Evolutionary conservation across 164 flowering plant species (phyloP), one percentile per base, ranked within the genome.

Genomic region (Magnolia kwangsiensis): DNA sequence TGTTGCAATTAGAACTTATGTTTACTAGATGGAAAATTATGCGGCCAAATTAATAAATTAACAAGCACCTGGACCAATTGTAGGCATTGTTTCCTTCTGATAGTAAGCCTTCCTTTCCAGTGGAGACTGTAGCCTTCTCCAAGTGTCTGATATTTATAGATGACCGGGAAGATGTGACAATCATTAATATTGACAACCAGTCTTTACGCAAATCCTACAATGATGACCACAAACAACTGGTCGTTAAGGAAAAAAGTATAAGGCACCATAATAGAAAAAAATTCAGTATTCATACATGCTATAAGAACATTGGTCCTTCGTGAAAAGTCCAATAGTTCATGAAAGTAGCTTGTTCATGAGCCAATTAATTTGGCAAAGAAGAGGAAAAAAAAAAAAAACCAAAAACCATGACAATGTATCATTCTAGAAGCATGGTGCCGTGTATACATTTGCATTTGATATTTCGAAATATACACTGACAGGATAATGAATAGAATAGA

Each of bases 21-120:
- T 4, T 51, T 10, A 55, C 63, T 21, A 50, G 31, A n/a, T 18
- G 27, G 51, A 63, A 73, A 73, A 63, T 8, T 63, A 63, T 49
- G 58, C 45, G 8, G 31, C 58, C 21, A 3, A 69, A 37, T 37
- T 37, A 37, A 37, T 69, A 71, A 58, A 50, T 37, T 27, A 67
- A 64, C 51, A 72, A 77, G 65, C 69, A 95, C 98, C 98, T 93
- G 81, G 99, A 94, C 99, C 99, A 96, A 80, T 86, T 94, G 83
- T 88, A 91, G 80, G 97, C 94, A 81, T 94, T 86, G 88, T 96
- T 96, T 74, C 99, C 99, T 84, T 96, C 99, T 23, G 95, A 88
- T 71, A 96, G 75, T 69, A 96, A 84, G n/a, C 99, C 97, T 84
- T 96, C 99, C 86, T 96, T 96, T 66, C 99, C 99, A n/a, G 99